Base-by-base conservation (phyloP, 257 asterid genomes). In the Linderniella brevidens region DNA sequence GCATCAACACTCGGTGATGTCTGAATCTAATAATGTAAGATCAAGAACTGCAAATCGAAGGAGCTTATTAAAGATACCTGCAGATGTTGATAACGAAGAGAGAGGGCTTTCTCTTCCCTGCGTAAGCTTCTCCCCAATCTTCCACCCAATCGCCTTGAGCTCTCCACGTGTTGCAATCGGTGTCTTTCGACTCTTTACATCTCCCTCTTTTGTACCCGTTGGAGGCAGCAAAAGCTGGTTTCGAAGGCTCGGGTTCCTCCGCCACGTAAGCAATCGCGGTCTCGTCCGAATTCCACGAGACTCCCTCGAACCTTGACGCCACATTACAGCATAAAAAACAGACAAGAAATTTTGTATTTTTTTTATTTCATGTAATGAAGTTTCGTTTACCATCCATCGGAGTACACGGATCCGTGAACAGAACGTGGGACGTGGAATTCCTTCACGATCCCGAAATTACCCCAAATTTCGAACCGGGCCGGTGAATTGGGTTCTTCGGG, bases 131-230 rank as follows among this genome's bases (percentile, higher is more conserved):
- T 35, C 97, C 97, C 97, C 97, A 87, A 36, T 80, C 90, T 68
- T 83, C 97, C 66, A 80, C 95, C 88, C 92, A 87, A n/a, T 71
- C 82, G 29, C 93, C 97, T 65, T 70, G 86, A 61, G 76, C 92
- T 63, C 76, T 80, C 95, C 97, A 83, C 65, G 73, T 80, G 46
- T 76, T 71, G 38, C 70, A 48, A 25, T 25, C 32, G 6, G 32
- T 6, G 49, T 80, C 93, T 63, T 78, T 87, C 36, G n/a, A n/a
- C n/a, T 83, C 93, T 16, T 68, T 17, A 52, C 60, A 32, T 37
- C 63, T 74, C 38, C 66, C 81, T 45, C 67, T 74, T 53, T 70
- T 71, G 63, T 64, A 83, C 48, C 90, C 95, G 11, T 25, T 2
- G 6, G 52, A 55, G 50, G 41, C 42, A 41, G 58, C 72, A 49